Evolutionary conservation across 805 yeast genomes (phyloP), one percentile per base, ranked within the genome.

Genomic region (Metschnikowia cubensis): DNA sequence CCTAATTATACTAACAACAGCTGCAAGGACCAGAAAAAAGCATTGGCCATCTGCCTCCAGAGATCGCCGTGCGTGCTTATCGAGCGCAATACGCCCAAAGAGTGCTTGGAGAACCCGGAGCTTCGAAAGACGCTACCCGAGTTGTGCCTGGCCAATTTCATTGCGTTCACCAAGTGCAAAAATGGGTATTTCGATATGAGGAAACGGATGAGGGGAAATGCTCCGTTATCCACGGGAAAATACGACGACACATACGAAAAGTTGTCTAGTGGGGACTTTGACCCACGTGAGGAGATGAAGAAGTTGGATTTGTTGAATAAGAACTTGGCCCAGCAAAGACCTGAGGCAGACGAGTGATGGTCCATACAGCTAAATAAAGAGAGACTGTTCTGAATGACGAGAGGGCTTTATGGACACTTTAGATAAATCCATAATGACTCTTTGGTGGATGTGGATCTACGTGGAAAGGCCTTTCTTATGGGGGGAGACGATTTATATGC

Each of bases 41-140:
- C 96, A n/a, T 88, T 94, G 50, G 98, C 98, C 8, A 84, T 92
- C 18, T 92, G 99, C 66, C 77, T 92, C 44, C 99, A 92, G 67
- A 80, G 97, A 62, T 90, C 97, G 4, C 98, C 98, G 14, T 92
- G 99, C 68, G 99, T 92, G 45, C 76, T 92, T 72, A 79, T 92
- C 20, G 88, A 94, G 54, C 77, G 99, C 56, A 78, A 94, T 68
- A 88, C 88, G 1, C 98, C 98, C 2, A 85, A 89, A 54, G 84
- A 89, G 51, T 92, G 99, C 63, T 68, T 91, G 18, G 85, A 87
- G 35, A 76, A 91, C 54, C 96, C 96, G 1, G 85, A 85, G 54
- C 76, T 92, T 34, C 75, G 84, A 42, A 76, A 77, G 50, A 87
- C 88, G 42, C 70, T 92, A 22, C 99, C 99, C 1, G 96, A 88